Evolutionary conservation across 2,329 filamentous ascomycete species (phyloP).

Genomic region (Colletotrichum chlorophyti): DNA sequence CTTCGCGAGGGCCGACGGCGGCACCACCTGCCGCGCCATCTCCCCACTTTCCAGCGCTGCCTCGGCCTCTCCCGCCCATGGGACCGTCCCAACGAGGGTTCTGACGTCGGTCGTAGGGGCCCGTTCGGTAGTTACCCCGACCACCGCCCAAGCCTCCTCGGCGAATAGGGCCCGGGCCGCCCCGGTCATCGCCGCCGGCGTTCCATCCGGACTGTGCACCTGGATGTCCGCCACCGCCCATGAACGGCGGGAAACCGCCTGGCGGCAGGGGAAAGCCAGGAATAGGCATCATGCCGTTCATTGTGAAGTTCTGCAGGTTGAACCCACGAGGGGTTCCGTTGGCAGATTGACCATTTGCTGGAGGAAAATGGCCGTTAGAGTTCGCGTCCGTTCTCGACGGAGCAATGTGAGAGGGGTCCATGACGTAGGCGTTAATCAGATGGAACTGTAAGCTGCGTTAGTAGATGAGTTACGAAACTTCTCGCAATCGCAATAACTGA

Average conservation of each 20-base stretch:
- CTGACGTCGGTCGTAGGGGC: slow-evolving; percentile 76
- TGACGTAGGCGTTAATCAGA: slow-evolving; percentile 91
- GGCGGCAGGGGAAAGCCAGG: slow-evolving; percentile 62
- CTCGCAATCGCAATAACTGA: slow-evolving; percentile 60
- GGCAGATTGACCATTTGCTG: slow-evolving; percentile 75
- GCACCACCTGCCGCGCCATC: slow-evolving; percentile 77
- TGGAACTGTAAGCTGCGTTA: slow-evolving; percentile 67
- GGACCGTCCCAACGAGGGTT: slow-evolving; percentile 59
- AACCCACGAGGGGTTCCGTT: slow-evolving; percentile 91
- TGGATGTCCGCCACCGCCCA: slow-evolving; percentile 55
- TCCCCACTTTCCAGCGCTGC: slow-evolving; percentile 68
- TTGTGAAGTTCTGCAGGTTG: slow-evolving; percentile 76
- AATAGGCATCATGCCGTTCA: slow-evolving; percentile 66
- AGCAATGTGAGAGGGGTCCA: slow-evolving; percentile 93
- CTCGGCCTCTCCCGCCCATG: slow-evolving; percentile 57
- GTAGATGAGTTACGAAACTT: slow-evolving; percentile 18
- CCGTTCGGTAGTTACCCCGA: slow-evolving; percentile 65
- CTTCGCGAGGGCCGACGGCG: slow-evolving; percentile 85
- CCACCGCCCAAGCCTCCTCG: slow-evolving; percentile 65
- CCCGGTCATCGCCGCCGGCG: slow-evolving; percentile 60
- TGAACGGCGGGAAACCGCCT: slow-evolving; percentile 59
- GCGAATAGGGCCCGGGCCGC: slow-evolving; percentile 70
- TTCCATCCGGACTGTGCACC: slow-evolving; percentile 55
- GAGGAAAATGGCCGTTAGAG: slow-evolving; percentile 93
- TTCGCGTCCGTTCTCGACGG: slow-evolving; percentile 93